These are phyloP conservation scores for Trichosporon coremiiforme DNA, from an alignment of 1,284 basidiomycete genomes.

Conservation along the genomic window DNA sequence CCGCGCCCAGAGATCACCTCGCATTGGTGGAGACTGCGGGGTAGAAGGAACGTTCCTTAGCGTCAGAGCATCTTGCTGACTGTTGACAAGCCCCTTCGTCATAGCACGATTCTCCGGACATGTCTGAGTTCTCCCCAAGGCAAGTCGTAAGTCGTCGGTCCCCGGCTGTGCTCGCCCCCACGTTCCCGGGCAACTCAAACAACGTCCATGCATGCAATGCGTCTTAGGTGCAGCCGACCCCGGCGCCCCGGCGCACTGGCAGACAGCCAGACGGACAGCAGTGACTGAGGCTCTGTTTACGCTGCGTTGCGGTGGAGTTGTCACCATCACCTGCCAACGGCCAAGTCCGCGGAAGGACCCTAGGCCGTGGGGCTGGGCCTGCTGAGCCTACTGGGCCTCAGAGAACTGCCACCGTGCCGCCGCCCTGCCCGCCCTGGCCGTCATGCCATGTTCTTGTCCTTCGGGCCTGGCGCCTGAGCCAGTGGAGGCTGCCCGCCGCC, in stretches of 20 bases:
- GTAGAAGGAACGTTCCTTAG: constrained; percentile 12
- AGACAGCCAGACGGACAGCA: neutral
- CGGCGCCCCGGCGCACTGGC: neutral
- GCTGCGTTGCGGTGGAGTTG: neutral
- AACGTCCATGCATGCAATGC: neutral
- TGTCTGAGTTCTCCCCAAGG: neutral
- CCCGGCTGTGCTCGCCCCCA: neutral
- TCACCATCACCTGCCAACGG: neutral
- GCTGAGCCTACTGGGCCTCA: neutral
- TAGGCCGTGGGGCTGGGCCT: neutral
- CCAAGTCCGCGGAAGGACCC: neutral
- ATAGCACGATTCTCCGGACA: neutral
- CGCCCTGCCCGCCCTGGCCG: neutral
- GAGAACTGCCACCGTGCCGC: neutral
- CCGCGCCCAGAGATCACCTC: neutral
- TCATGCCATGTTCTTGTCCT: neutral
- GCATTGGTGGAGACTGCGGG: constrained; percentile 10
- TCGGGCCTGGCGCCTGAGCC: neutral
- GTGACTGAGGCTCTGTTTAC: neutral
- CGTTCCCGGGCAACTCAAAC: neutral
- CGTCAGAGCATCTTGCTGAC: neutral
- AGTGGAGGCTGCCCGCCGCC: neutral
- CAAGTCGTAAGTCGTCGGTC: too few relatives aligned
- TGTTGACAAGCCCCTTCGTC: neutral
- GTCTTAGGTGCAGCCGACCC: neutral